Conservation (phyloP, 129 eudicot genomes). For the Oenanthe sinensis region DNA sequence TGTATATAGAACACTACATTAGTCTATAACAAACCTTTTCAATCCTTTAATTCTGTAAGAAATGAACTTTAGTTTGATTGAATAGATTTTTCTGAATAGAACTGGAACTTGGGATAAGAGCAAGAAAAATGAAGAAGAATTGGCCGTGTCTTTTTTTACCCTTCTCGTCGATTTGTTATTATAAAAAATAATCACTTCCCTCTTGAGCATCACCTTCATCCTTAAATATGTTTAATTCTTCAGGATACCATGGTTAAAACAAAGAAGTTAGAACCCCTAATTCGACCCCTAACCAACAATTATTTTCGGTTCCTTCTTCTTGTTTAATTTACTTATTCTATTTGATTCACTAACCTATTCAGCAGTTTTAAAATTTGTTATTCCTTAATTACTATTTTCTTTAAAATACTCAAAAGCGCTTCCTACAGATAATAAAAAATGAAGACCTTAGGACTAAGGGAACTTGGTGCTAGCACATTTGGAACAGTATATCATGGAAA, state of each 20-base stretch:
- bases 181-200: too few species aligned
- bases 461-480: too few species aligned
- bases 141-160: neutral
- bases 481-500: too few species aligned
- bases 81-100: neutral
- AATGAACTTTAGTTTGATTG: neutral
- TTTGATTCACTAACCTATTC: neutral
- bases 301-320: neutral
- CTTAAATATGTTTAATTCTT: too few species aligned
- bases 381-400: neutral
- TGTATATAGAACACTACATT: neutral
- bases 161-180: neutral
- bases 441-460: too few species aligned
- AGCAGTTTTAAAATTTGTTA: neutral
- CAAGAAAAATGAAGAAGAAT: neutral
- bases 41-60: neutral
- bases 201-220: too few species aligned
- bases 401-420: neutral
- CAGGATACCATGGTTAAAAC: too few species aligned
- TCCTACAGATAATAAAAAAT: constrained; percentile 58
- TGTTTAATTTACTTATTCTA: neutral
- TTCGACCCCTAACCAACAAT: neutral
- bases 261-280: neutral
- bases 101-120: neutral
- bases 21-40: neutral